Percentiles rank a stretch among this genome's conserved stretches.
Evolutionary conservation across 192 early-diverging fungal species (phyloP).

Genomic region (Jimgerdemannia lactiflua): DNA sequence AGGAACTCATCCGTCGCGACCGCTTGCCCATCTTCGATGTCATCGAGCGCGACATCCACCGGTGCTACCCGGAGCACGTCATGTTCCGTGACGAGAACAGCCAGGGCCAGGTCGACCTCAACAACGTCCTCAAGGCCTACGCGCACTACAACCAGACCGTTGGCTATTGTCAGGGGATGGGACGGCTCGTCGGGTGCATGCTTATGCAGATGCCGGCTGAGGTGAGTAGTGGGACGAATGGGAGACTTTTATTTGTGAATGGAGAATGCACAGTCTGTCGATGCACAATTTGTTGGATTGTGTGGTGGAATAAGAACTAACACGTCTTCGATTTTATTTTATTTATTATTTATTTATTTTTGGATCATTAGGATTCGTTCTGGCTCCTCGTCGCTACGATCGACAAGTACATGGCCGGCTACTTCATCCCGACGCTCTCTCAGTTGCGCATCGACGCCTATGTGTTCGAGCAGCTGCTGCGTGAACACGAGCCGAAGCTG

Average conservation of each 20-base stretch:
- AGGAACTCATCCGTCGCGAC: background rate
- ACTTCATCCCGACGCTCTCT: conserved; percentile 68
- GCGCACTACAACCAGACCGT: conserved; percentile 81
- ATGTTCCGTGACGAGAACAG: conserved; percentile 73
- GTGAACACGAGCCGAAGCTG: conserved; percentile 64
- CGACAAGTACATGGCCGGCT: conserved; percentile 71
- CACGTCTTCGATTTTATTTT: background rate
- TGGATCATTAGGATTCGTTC: conserved; percentile 69
- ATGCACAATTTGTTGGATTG: background rate
- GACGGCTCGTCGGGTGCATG: conserved; percentile 86
- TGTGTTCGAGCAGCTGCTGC: conserved; percentile 76
- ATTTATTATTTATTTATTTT: background rate
- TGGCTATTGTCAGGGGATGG: conserved; percentile 98
- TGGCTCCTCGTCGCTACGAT: conserved; percentile 83
- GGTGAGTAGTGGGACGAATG: conserved; percentile 6
- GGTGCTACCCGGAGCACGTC: conserved; percentile 88
- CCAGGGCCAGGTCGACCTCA: conserved; percentile 73
- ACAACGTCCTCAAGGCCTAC: conserved; percentile 80
- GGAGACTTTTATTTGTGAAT: background rate
- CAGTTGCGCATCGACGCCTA: conserved; percentile 79
- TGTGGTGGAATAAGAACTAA: background rate
- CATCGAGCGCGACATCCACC: conserved; percentile 85
- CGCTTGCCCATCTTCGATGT: conserved; percentile 70
- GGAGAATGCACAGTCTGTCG: background rate
- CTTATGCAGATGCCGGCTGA: conserved; percentile 81